Base-by-base conservation (phyloP, 1,139 yeast species). In the Blastobotrys capitulatus region DNA sequence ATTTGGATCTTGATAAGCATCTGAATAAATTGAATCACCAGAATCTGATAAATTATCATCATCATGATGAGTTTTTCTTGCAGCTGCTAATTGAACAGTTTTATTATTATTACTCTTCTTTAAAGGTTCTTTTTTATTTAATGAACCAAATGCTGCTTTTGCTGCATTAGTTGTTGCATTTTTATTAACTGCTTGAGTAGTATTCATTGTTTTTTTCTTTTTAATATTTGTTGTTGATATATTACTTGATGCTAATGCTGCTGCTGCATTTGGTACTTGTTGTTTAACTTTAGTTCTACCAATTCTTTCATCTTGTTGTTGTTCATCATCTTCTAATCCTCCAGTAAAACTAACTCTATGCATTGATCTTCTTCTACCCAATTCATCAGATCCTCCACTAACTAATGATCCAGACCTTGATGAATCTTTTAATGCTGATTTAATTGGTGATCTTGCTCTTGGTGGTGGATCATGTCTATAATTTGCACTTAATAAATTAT, bases 361-460 rank as follows among this genome's bases (percentile, higher is more conserved):
- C 31, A 16, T 29, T 13, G 42, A 22, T 22, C 27, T 32, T 22
- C 35, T 25, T 39, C 31, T 27, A 19, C 13, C 5, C 3, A 38
- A 8, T 15, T 34, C 34, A 16, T 34, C 27, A 9, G 44, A 39
- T 13, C 39, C 16, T 19, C 35, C 36, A 15, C 46, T 42, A 7
- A 32, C 46, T 12, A 47, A 16, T 15, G 49, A 47, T 10, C 42
- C 49, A 2, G 46, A 29, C n/a, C 49, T 27, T n/a, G 56, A 51
- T 35, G 56, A 51, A 18, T 58, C 59, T 42, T 63, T 62, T 36
- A 64, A 52, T 5, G 67, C 66, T 2, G 68, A 62, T 42, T 64
- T 63, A 46, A 63, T 62, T 12, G 67, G 68, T 19, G 67, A 62
- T 15, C 58, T 50, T 6, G 63, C 51, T 13, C 66, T 53, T 1